phyloP scores from a whole-genome alignment of 176 grass and related monocot genomes.

The Carex scoparia region DNA sequence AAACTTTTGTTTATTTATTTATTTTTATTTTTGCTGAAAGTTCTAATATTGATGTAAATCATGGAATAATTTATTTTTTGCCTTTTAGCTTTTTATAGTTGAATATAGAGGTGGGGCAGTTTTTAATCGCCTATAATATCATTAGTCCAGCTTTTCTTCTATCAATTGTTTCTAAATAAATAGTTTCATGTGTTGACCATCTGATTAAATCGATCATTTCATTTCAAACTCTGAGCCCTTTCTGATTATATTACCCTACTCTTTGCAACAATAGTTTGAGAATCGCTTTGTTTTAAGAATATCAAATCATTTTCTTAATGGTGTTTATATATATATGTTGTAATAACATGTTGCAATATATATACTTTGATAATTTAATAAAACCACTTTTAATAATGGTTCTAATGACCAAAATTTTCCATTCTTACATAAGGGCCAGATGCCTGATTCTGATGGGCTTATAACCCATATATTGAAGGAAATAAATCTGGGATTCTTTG shows the following conservation, averaged over 20 bases:
- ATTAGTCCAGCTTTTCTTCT: slow-evolving; percentile 8
- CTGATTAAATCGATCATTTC: neutral
- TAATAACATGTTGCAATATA: neutral
- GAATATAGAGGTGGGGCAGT: neutral
- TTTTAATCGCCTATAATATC: neutral
- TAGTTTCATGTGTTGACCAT: neutral
- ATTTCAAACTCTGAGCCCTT: neutral
- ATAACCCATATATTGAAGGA: neutral
- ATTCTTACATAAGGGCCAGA: neutral
- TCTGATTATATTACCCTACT: neutral
- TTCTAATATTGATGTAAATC: slow-evolving; percentile 36
- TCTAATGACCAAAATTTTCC: neutral
- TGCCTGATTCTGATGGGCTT: neutral
- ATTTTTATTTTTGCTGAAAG: neutral
- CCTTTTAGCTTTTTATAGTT: slow-evolving; percentile 24
- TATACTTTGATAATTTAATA: neutral
- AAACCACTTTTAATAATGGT: neutral
- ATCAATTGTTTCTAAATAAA: slow-evolving; percentile 12
- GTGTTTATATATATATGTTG: neutral
- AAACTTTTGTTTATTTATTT: slow-evolving; percentile 5
- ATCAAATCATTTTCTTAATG: too few relatives aligned
- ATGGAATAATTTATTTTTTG: slow-evolving; percentile 3
- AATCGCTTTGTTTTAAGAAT: neutral
- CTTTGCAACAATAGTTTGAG: neutral
- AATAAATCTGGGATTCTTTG: too few relatives aligned